phyloP scores from a whole-genome alignment of 495 filamentous ascomycete species.

The Pyrenula aspistea region DNA sequence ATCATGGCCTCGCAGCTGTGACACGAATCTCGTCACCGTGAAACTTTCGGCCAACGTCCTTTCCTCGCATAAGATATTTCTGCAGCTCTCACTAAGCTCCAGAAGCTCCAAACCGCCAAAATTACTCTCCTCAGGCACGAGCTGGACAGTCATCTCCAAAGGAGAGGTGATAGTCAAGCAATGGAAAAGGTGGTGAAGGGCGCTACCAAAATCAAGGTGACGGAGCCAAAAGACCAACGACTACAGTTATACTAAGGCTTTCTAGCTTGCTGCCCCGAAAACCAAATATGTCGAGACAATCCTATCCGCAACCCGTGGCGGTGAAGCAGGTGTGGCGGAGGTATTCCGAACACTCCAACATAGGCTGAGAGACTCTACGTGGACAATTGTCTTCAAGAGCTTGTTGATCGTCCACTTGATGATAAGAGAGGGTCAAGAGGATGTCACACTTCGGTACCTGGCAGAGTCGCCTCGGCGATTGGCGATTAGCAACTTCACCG shows the following conservation, averaged over 20 bases:
- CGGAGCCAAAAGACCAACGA: constrained; percentile 8
- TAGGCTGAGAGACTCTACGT: constrained; percentile 86
- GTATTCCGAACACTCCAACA: constrained; percentile 86
- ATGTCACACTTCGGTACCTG: constrained; percentile 78
- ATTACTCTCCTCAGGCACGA: no score
- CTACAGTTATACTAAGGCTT: constrained; percentile 6
- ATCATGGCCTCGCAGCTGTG: neutral
- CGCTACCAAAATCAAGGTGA: constrained; percentile 86
- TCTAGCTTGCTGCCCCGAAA: constrained; percentile 85
- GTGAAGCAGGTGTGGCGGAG: constrained; percentile 90
- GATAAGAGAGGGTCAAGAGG: constrained; percentile 87
- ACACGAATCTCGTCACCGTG: neutral
- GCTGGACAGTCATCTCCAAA: no score
- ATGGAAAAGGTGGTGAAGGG: constrained; percentile 83
- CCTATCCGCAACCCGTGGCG: constrained; percentile 85
- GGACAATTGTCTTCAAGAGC: constrained; percentile 93
- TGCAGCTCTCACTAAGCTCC: no score
- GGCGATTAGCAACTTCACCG: constrained; percentile 81
- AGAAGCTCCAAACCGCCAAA: no score
- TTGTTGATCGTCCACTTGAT: constrained; percentile 93
- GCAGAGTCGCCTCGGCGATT: constrained; percentile 73
- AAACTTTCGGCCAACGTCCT: neutral
- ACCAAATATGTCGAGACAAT: constrained; percentile 99
- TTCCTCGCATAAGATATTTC: no score
- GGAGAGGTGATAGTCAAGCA: neutral